Evolutionary conservation across 495 filamentous ascomycete genomes (phyloP).

Genomic region (Hypoxylon lienhwacheense): DNA sequence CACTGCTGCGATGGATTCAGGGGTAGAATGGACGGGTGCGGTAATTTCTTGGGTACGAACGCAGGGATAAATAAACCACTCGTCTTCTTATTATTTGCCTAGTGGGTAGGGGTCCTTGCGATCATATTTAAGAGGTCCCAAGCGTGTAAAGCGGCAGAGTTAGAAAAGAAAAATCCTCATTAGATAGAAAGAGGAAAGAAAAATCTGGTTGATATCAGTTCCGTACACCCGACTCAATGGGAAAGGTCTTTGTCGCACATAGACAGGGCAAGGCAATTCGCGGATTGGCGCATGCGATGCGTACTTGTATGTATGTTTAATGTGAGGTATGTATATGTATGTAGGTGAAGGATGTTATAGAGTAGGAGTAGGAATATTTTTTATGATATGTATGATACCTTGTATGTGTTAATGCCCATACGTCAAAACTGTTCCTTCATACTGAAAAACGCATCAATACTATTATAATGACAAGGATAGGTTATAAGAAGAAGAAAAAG

Average conservation of each 20-base stretch:
- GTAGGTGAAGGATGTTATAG: neutral
- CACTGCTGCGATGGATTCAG: slow-evolving; percentile 13
- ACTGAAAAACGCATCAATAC: too few species aligned
- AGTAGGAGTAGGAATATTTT: neutral
- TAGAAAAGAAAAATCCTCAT: slow-evolving; percentile 18
- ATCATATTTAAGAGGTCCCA: slow-evolving; percentile 9
- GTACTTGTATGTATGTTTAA: slow-evolving; percentile 7
- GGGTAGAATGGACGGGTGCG: slow-evolving; percentile 18
- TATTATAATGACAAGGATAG: too few species aligned
- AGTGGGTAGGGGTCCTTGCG: slow-evolving; percentile 14
- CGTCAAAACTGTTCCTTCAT: too few species aligned
- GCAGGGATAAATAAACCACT: slow-evolving; percentile 10
- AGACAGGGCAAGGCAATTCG: slow-evolving; percentile 19
- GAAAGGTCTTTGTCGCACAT: slow-evolving; percentile 19
- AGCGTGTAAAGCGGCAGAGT: slow-evolving; percentile 26
- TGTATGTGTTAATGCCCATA: too few species aligned
- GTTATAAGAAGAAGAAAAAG: too few species aligned
- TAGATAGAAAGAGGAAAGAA: slow-evolving; percentile 5
- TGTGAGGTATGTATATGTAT: neutral
- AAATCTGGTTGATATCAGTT: slow-evolving; percentile 15
- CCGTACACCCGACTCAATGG: slow-evolving; percentile 26
- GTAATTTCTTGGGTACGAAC: slow-evolving; percentile 14
- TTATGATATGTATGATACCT: too few species aligned
- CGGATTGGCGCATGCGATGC: slow-evolving; percentile 9
- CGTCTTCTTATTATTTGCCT: slow-evolving; percentile 5